Evolutionary conservation across 2,329 filamentous ascomycete genomes (phyloP).

Genomic region (Monosporascus cannonballus): DNA sequence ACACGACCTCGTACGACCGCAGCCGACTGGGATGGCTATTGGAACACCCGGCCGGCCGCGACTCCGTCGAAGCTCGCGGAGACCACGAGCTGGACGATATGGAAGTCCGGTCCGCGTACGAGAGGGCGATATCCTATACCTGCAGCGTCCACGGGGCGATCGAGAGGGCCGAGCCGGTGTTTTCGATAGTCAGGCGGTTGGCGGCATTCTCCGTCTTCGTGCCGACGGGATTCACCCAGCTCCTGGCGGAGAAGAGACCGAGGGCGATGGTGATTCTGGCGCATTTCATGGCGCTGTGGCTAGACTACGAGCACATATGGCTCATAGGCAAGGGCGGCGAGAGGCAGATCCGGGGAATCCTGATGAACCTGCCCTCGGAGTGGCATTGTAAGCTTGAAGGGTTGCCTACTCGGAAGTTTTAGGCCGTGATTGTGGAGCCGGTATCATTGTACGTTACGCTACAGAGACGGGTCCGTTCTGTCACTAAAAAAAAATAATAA

Average conservation of each 20-base stretch:
- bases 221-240: constrained; percentile 26
- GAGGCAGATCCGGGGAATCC: constrained; percentile 30
- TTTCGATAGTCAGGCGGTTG: constrained; percentile 27
- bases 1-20: constrained; percentile 25
- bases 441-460: too few relatives aligned
- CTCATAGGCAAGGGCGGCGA: constrained; percentile 30
- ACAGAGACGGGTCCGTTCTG: too few relatives aligned
- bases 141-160: constrained; percentile 26
- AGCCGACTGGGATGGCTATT: constrained; percentile 28
- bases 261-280: constrained; percentile 32
- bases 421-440: too few relatives aligned
- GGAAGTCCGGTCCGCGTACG: constrained; percentile 21
- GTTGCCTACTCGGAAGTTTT: constrained; percentile 17
- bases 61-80: constrained; percentile 14
- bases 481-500: too few relatives aligned
- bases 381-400: constrained; percentile 30
- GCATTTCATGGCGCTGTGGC: constrained; percentile 32
- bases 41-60: constrained; percentile 22
- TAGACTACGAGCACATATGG: constrained; percentile 29
- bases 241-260: constrained; percentile 28
- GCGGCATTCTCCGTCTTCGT: constrained; percentile 30
- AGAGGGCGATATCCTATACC: constrained; percentile 27
- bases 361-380: constrained; percentile 26
- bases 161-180: constrained; percentile 22
- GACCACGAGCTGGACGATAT: constrained; percentile 27